These are phyloP conservation scores for Leishmania guyanensis DNA, from an alignment of 208 protist species.

Conservation along the genomic window DNA sequence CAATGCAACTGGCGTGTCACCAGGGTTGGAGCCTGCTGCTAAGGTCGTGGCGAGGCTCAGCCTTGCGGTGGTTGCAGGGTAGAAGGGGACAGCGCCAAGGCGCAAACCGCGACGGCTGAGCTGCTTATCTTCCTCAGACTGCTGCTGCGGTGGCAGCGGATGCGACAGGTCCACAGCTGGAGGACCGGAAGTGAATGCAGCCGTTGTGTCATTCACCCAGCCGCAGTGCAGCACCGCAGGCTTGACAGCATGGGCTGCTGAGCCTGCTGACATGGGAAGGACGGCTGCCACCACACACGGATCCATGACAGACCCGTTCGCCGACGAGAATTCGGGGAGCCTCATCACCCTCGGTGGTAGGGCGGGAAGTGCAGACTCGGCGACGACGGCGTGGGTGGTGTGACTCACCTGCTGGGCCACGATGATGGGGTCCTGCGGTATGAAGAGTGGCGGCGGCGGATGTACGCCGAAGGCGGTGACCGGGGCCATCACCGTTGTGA, in stretches of 20 bases:
- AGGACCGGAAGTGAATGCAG: background rate
- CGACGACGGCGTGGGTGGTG: background rate
- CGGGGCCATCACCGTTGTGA: background rate
- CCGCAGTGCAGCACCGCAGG: background rate
- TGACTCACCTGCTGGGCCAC: background rate
- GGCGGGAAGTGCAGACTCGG: background rate
- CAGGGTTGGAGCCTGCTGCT: background rate
- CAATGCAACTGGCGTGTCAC: background rate
- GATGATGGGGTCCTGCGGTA: background rate
- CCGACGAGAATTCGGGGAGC: background rate
- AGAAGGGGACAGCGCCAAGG: conserved; percentile 10
- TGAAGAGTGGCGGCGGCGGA: background rate
- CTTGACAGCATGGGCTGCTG: background rate
- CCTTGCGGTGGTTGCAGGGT: background rate
- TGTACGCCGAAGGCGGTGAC: background rate
- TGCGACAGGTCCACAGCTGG: background rate
- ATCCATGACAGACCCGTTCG: background rate
- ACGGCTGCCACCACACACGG: background rate
- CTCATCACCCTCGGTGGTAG: background rate
- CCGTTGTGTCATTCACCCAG: background rate
- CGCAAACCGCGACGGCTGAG: conserved; percentile 17
- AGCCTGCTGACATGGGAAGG: background rate
- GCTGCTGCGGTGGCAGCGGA: background rate
- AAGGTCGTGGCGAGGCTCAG: background rate
- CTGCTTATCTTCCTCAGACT: conserved; percentile 15